Percentiles rank a stretch among this genome's conserved stretches.
phyloP scores from a whole-genome alignment of 1,284 basidiomycete species.

The Cutaneotrichosporon mucoides region DNA sequence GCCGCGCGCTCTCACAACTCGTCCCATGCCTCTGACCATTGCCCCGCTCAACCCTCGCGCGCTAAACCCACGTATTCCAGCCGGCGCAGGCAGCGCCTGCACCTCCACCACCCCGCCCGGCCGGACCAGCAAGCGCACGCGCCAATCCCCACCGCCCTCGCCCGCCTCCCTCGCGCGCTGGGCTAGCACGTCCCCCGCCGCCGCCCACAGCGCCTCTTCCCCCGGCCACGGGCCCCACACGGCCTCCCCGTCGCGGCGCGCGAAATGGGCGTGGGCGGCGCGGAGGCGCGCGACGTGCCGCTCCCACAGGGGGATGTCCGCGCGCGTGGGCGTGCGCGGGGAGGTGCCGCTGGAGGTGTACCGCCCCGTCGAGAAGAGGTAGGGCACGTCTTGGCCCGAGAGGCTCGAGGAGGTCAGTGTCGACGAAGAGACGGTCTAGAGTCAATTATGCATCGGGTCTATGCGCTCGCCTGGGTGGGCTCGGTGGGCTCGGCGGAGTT shows the following conservation, averaged over 20 bases:
- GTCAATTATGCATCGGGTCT: constrained; percentile 7
- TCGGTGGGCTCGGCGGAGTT: background rate
- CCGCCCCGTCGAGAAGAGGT: constrained; percentile 40
- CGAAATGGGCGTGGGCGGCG: constrained; percentile 32
- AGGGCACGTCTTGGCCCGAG: background rate
- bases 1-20: too few relatives aligned
- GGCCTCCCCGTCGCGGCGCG: constrained; percentile 10
- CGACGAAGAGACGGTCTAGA: background rate
- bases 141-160: background rate
- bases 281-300: constrained; percentile 32
- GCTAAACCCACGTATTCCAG: constrained; percentile 20
- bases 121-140: constrained; percentile 24
- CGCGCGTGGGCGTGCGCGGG: constrained; percentile 5
- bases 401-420: background rate
- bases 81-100: constrained; percentile 30
- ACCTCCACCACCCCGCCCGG: constrained; percentile 22
- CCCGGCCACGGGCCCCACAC: constrained; percentile 34
- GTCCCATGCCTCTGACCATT: too few relatives aligned
- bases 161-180: background rate
- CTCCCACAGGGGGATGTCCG: constrained; percentile 28
- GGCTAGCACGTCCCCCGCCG: constrained; percentile 15
- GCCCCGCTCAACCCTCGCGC: too few relatives aligned
- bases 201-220: constrained; percentile 25
- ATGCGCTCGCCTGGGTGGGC: constrained; percentile 3
- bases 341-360: constrained; percentile 24